phyloP scores from a whole-genome alignment of 352 stramenopile genomes.

The Phytophthora megakarya region DNA sequence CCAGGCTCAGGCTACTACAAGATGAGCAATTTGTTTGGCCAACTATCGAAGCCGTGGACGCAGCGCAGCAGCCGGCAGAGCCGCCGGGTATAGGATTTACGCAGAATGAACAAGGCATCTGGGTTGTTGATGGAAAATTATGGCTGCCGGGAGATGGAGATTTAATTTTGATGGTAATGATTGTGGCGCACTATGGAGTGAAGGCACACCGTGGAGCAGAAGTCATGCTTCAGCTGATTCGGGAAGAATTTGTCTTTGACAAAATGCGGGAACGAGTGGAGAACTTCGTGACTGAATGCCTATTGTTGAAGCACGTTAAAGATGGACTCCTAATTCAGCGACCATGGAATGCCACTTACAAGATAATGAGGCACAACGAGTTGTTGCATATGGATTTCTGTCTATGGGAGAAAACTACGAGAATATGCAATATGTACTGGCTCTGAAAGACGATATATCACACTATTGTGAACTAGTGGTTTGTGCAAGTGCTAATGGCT shows the following conservation, averaged over 20 bases:
- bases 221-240: neutral
- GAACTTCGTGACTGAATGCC: neutral
- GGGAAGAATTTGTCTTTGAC: neutral
- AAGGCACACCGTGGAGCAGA: neutral
- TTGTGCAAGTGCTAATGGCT: neutral
- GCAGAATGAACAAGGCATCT: neutral
- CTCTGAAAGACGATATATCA: neutral
- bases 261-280: neutral
- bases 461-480: conserved; percentile 1
- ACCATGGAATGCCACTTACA: neutral
- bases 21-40: neutral
- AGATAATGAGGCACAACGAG: neutral
- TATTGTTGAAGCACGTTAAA: conserved; percentile 2
- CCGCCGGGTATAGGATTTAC: neutral
- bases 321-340: neutral
- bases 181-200: neutral
- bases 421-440: neutral
- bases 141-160: neutral
- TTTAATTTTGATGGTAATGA: neutral
- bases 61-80: neutral
- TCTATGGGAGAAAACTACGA: conserved; percentile 1
- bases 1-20: too few relatives aligned
- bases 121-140: neutral
- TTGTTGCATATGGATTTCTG: conserved; percentile 1
- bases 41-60: neutral